Conservation (phyloP, 768 basidiomycete species). For the Leccinum barrowsii region DNA sequence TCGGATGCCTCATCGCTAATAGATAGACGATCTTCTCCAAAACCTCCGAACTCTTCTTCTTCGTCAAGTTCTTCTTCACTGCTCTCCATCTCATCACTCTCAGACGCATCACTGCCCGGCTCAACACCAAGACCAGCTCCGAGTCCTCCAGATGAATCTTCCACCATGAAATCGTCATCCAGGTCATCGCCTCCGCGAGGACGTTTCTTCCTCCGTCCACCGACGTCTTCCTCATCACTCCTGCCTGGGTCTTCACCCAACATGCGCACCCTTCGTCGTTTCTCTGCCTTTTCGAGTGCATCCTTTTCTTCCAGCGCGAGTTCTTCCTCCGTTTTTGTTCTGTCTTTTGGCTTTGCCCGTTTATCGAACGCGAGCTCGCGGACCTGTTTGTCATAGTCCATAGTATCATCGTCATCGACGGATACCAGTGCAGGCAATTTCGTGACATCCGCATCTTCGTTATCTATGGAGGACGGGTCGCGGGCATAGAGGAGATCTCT, state of each 20-base stretch:
- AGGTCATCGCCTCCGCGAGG: constrained; percentile 77
- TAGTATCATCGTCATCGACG: constrained; percentile 27
- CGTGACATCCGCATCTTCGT: constrained; percentile 24
- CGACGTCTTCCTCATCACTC: constrained; percentile 53
- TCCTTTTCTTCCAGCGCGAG: constrained; percentile 85
- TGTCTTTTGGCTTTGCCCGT: constrained; percentile 89
- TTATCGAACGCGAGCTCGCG: constrained; percentile 91
- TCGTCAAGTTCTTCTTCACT: constrained; percentile 23
- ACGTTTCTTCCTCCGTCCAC: constrained; percentile 45
- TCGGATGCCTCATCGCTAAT: constrained; percentile 37
- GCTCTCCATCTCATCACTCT: constrained; percentile 32
- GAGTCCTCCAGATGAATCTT: constrained; percentile 33
- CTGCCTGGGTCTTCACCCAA: constrained; percentile 71
- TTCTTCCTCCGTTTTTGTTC: constrained; percentile 97
- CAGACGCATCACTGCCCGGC: constrained; percentile 36
- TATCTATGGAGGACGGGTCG: constrained; percentile 43
- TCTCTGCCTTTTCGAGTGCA: constrained; percentile 81
- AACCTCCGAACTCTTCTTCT: constrained; percentile 28
- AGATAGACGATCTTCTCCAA: constrained; percentile 33
- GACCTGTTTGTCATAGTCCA: constrained; percentile 90
- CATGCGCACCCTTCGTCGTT: constrained; percentile 76
- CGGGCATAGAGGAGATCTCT: constrained; percentile 67
- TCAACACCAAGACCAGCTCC: constrained; percentile 38
- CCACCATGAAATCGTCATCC: constrained; percentile 77
- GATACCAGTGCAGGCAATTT: not conserved